Conservation (phyloP, 2,329 filamentous ascomycete species). For the Hypoxylon sp. region DNA sequence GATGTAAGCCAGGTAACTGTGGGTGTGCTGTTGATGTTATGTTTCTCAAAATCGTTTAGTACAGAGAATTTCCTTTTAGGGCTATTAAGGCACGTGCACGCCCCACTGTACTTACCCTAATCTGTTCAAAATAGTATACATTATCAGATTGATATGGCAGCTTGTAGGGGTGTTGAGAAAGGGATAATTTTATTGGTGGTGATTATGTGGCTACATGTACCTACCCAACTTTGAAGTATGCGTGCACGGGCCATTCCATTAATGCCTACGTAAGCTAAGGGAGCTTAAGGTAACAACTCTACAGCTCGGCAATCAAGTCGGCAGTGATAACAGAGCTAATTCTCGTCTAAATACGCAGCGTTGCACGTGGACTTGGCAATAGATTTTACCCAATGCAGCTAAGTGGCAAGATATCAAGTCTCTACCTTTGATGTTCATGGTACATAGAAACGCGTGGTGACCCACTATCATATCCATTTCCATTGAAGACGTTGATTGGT, state of each 20-base stretch:
- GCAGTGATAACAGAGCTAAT: neutral
- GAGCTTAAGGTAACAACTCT: neutral
- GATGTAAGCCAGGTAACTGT: too few relatives aligned
- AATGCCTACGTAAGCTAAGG: too few relatives aligned
- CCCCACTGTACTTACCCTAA: too few relatives aligned
- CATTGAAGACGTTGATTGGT: neutral
- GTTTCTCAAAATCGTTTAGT: too few relatives aligned
- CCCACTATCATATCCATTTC: neutral
- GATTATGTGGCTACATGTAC: too few relatives aligned
- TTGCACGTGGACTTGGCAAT: conserved; percentile 5
- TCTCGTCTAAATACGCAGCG: neutral
- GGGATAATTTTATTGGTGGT: too few relatives aligned
- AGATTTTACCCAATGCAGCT: neutral
- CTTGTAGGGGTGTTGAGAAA: neutral
- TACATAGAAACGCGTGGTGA: neutral
- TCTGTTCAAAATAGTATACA: too few relatives aligned
- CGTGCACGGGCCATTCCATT: too few relatives aligned
- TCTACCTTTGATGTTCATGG: neutral
- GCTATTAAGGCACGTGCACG: too few relatives aligned
- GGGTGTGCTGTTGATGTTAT: too few relatives aligned
- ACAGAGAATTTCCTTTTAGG: too few relatives aligned
- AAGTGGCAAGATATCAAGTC: neutral
- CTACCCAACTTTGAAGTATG: too few relatives aligned
- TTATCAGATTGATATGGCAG: neutral
- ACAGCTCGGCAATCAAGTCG: neutral